phyloP scores from a whole-genome alignment of 805 yeast genomes.

The Zygoascus bituminiphila region DNA sequence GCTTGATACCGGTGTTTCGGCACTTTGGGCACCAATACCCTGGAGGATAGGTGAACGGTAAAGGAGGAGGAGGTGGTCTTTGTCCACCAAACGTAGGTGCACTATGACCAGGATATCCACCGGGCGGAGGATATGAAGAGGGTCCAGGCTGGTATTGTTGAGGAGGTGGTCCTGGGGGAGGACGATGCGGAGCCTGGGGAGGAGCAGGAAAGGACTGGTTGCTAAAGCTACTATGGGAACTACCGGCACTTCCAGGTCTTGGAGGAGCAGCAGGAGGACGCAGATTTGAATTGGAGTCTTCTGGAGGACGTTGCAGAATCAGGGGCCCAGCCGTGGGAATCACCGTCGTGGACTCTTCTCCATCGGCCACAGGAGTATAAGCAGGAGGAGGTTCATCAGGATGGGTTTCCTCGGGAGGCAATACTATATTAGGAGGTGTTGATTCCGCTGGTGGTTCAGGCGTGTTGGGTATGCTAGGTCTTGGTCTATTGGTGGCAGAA shows the following conservation, averaged over 20 bases:
- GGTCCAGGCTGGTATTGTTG: conserved; percentile 30
- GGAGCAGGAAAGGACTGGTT: neutral
- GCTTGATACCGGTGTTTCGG: conserved; percentile 59
- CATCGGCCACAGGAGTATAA: conserved; percentile 13
- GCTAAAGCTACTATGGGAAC: neutral
- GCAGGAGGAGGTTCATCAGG: conserved; percentile 21
- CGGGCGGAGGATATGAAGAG: conserved; percentile 4
- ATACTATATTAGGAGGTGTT: neutral
- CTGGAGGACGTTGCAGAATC: conserved; percentile 5
- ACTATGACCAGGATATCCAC: conserved; percentile 15
- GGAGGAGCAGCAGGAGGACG: conserved; percentile 8
- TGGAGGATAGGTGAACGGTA: conserved; percentile 62
- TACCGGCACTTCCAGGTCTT: neutral
- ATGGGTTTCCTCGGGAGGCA: conserved; percentile 16
- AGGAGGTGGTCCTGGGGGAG: conserved; percentile 4
- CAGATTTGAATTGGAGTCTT: conserved; percentile 1
- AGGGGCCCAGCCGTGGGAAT: conserved; percentile 4
- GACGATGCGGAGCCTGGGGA: conserved; percentile 3
- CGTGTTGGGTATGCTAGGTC: too few relatives aligned
- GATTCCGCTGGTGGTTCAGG: too few relatives aligned
- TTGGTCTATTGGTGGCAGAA: neutral
- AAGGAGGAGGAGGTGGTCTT: conserved; percentile 20
- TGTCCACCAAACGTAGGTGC: conserved; percentile 3
- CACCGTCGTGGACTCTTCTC: conserved; percentile 4
- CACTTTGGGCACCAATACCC: conserved; percentile 60